A percentile compares a stretch with the other conserved stretches of the same genome.
These are phyloP conservation scores for Fusarium tjaetaba DNA, from an alignment of 2,329 filamentous ascomycete species.

Conservation along the genomic window DNA sequence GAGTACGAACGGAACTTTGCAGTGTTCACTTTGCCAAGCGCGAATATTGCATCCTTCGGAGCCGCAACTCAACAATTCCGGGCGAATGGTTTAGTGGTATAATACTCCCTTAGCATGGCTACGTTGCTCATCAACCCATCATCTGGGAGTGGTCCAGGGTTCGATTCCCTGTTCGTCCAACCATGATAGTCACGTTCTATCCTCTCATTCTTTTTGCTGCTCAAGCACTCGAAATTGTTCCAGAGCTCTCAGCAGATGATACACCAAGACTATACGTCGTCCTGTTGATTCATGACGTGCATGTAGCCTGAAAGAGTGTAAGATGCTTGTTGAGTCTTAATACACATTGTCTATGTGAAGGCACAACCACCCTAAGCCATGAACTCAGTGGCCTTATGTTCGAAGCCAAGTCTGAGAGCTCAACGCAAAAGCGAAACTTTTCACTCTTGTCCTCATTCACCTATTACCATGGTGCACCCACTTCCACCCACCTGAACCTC, in stretches of 20 bases:
- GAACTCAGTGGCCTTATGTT: neutral
- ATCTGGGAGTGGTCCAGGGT: constrained; percentile 35
- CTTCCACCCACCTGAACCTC: constrained; percentile 75
- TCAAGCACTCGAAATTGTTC: neutral
- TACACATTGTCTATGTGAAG: neutral
- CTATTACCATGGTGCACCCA: constrained; percentile 75
- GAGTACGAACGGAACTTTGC: neutral
- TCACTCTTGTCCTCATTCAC: constrained; percentile 56
- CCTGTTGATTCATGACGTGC: no score
- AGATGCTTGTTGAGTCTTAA: neutral
- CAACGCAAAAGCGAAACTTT: neutral
- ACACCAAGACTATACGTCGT: neutral
- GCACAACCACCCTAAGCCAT: neutral
- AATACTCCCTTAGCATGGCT: constrained; percentile 43
- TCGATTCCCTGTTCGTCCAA: constrained; percentile 43
- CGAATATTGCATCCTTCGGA: constrained; percentile 12
- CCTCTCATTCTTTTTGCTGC: neutral
- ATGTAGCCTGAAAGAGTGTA: neutral
- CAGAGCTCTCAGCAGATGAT: neutral
- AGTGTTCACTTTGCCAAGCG: neutral
- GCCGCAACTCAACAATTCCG: neutral
- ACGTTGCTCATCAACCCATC: neutral
- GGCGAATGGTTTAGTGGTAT: constrained; percentile 46
- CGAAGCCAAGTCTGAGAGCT: neutral
- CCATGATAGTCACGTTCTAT: constrained; percentile 24